Conservation (phyloP, 2,329 filamentous ascomycete species). For the Sarocladiaceae sp. region DNA sequence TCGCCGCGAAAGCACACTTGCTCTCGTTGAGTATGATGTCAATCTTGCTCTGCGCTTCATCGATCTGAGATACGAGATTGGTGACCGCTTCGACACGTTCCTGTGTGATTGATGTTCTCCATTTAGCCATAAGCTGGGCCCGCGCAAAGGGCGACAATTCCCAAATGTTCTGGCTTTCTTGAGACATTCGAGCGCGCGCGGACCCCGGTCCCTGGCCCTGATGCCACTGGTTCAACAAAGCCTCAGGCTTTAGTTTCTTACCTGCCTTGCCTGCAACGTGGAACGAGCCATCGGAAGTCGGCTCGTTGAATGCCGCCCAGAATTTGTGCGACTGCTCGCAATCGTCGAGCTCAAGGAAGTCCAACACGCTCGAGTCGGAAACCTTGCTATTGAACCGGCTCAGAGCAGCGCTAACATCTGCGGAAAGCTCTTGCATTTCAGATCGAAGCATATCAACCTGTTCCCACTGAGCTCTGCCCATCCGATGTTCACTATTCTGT, state of each 20-base stretch:
- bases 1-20: constrained; percentile 39
- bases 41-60: constrained; percentile 35
- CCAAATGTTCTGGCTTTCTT: constrained; percentile 36
- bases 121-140: constrained; percentile 28
- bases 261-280: constrained; percentile 39
- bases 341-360: constrained; percentile 45
- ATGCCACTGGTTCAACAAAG: constrained; percentile 19
- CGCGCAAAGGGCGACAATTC: constrained; percentile 35
- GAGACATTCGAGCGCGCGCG: not conserved
- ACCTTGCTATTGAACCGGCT: constrained; percentile 16
- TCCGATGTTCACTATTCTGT: constrained; percentile 22
- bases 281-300: constrained; percentile 41
- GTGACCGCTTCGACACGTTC: constrained; percentile 44
- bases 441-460: not conserved
- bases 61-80: constrained; percentile 33
- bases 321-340: constrained; percentile 38
- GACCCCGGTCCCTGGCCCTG: not conserved
- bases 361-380: constrained; percentile 27
- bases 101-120: constrained; percentile 40
- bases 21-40: constrained; percentile 38
- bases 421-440: constrained; percentile 11
- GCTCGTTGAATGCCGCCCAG: constrained; percentile 53
- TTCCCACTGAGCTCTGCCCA: constrained; percentile 13
- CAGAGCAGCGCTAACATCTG: constrained; percentile 19
- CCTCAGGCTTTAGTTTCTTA: constrained; percentile 29